Evolutionary conservation across 2,329 filamentous ascomycete genomes (phyloP), one percentile per base, ranked within the genome.

Genomic region (Colletotrichum tofieldiae): DNA sequence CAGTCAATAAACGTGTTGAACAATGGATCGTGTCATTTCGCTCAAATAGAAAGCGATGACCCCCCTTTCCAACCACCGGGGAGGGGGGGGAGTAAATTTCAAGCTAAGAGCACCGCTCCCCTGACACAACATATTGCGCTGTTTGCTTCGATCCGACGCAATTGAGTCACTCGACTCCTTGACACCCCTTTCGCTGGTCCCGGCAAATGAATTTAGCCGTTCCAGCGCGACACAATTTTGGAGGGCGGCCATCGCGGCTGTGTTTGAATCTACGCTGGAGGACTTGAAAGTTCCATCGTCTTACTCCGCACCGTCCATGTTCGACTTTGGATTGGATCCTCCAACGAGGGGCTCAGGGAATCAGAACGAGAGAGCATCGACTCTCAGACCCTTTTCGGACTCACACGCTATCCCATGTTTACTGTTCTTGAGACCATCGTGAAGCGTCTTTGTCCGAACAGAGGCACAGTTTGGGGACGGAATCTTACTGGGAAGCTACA

Each of bases 201-300:
- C 32, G 43, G 23, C 43, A n/a, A 54, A 29, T 5, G 23, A 12
- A 45, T 39, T 16, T 39, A 69, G 35, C n/a, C 43, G 29, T 23
- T 47, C 35, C 52, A 35, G 43, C 47, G 23, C 39, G 32, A 32
- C 39, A 35, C 23, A 45, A 5, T 47, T 35, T 35, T 26, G 37
- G 37, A n/a, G 47, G 47, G 37, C 37, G 56, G 43, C 20, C 45
- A 62, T 39, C 59, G 59, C 23, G 49, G 59, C 59, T 39, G 18
- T 16, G 5, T 52, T 32, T 32, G n/a, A 39, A 32, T 45, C 16
- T 32, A 16, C 45, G 26, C 47, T 62, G 3, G 32, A 63, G 29
- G 20, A 3, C 35, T 59, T n/a, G n/a, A 29, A 9, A 32, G 49
- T 55, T 37, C 43, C 7, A 4, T 32, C 29, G n/a, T 51, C 9